Evolutionary conservation across 306 rosid genomes (phyloP).

Genomic region (Medicago lupulina): DNA sequence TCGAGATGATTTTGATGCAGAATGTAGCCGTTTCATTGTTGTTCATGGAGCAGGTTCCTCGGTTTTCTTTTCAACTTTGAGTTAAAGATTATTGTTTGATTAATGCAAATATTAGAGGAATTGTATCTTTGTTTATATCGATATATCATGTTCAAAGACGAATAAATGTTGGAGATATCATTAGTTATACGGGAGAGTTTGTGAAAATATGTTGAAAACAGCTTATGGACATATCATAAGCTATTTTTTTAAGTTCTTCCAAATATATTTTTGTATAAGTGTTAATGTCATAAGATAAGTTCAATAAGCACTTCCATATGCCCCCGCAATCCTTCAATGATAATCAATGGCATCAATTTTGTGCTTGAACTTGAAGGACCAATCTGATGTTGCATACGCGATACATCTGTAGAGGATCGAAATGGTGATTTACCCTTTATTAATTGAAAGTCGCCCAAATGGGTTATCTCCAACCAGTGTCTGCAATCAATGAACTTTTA

Average conservation of each 20-base stretch:
- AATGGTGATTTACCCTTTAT: not conserved
- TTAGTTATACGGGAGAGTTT: too few species aligned
- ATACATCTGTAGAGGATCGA: too few species aligned
- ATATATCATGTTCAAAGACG: not conserved
- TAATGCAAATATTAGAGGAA: conserved; percentile 14
- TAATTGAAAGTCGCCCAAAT: too few species aligned
- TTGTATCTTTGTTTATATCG: not conserved
- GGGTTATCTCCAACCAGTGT: too few species aligned
- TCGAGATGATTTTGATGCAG: conserved; percentile 41
- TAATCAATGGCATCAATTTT: not conserved
- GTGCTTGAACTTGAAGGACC: not conserved
- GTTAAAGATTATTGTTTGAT: not conserved
- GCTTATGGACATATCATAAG: not conserved
- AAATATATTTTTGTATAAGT: too few species aligned
- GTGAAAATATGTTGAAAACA: not conserved
- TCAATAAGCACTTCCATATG: not conserved
- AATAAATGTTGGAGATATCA: not conserved
- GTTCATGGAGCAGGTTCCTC: conserved; percentile 97
- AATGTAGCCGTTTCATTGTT: conserved; percentile 67
- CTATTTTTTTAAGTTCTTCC: not conserved
- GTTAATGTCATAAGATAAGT: not conserved
- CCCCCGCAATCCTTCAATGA: not conserved
- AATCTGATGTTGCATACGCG: too few species aligned
- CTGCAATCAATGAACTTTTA: too few species aligned
- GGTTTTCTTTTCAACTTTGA: conserved; percentile 20